Evolutionary conservation across 345 rosid genomes (phyloP).

Genomic region (Turnera subulata): DNA sequence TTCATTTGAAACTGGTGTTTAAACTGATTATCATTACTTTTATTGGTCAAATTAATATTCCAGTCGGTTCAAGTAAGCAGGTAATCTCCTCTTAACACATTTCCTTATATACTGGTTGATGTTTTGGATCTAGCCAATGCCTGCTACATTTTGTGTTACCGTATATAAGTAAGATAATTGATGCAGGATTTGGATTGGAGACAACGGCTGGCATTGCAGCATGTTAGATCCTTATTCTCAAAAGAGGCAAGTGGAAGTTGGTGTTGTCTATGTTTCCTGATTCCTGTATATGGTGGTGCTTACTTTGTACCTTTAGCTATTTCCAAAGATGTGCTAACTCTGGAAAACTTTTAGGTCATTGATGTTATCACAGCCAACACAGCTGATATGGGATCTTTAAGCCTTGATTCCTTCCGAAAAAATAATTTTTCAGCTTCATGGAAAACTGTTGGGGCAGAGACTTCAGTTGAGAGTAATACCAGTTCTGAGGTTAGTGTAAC

Average conservation of each 20-base stretch:
- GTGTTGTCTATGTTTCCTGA: conserved; percentile 3
- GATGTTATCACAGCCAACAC: conserved; percentile 64
- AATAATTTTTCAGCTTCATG: conserved; percentile 75
- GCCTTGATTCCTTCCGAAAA: conserved; percentile 76
- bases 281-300: neutral
- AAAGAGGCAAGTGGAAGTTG: conserved; percentile 60
- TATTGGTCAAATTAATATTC: conserved; percentile 47
- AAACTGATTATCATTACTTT: neutral
- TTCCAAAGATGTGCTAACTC: conserved; percentile 1
- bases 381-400: conserved; percentile 72
- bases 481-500: conserved; percentile 45
- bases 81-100: conserved; percentile 22
- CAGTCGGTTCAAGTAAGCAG: conserved; percentile 39
- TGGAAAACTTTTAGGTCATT: conserved; percentile 46
- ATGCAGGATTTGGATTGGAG: conserved; percentile 81
- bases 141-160: neutral
- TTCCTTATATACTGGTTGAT: neutral
- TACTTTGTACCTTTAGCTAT: neutral
- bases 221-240: conserved; percentile 58
- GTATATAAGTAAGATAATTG: conserved; percentile 7
- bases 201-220: conserved; percentile 65
- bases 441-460: conserved; percentile 40
- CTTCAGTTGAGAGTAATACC: conserved; percentile 26
- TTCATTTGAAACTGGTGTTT: too few species aligned
- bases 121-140: neutral